Percentiles rank a stretch among this genome's conserved stretches.
Evolutionary conservation across 192 early-diverging fungal species (phyloP).

Genomic region (Geranomyces variabilis): DNA sequence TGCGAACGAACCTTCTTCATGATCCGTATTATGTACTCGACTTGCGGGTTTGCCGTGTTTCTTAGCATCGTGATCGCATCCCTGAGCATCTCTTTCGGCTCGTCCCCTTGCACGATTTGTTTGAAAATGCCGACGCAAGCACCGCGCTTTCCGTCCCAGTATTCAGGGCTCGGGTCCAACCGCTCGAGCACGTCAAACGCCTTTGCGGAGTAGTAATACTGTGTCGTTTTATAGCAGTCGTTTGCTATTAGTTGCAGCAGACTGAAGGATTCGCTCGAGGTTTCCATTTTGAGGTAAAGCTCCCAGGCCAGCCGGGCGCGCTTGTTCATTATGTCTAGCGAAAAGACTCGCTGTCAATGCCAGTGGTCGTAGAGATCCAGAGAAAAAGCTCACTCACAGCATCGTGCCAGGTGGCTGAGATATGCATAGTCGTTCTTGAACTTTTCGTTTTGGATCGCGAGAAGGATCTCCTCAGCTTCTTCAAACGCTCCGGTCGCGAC

Average conservation of each 20-base stretch:
- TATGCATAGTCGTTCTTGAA: slow-evolving; percentile 63
- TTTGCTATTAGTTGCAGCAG: slow-evolving; percentile 65
- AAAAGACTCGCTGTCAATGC: background rate
- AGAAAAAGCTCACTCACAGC: slow-evolving; percentile 49
- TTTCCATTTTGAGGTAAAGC: slow-evolving; percentile 68
- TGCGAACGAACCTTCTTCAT: slow-evolving; percentile 52
- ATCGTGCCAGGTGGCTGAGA: slow-evolving; percentile 59
- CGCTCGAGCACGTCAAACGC: slow-evolving; percentile 68
- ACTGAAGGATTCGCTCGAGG: slow-evolving; percentile 66
- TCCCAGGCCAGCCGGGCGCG: slow-evolving; percentile 66
- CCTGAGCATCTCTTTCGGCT: slow-evolving; percentile 56
- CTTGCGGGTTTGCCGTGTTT: slow-evolving; percentile 65
- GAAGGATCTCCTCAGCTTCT: slow-evolving; percentile 63
- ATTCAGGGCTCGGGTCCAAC: slow-evolving; percentile 64
- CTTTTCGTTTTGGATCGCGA: slow-evolving; percentile 62
- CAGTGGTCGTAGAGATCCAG: background rate
- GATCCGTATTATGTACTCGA: slow-evolving; percentile 63
- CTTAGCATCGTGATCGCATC: slow-evolving; percentile 59
- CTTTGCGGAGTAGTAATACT: slow-evolving; percentile 59
- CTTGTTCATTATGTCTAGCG: slow-evolving; percentile 65
- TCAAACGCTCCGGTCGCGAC: slow-evolving; percentile 60
- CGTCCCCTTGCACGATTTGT: slow-evolving; percentile 52
- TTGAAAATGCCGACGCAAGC: slow-evolving; percentile 64
- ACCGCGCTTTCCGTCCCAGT: slow-evolving; percentile 69
- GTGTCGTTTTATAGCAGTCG: slow-evolving; percentile 59